Conservation (phyloP, 805 yeast species). For the Ogataea saltuana region DNA sequence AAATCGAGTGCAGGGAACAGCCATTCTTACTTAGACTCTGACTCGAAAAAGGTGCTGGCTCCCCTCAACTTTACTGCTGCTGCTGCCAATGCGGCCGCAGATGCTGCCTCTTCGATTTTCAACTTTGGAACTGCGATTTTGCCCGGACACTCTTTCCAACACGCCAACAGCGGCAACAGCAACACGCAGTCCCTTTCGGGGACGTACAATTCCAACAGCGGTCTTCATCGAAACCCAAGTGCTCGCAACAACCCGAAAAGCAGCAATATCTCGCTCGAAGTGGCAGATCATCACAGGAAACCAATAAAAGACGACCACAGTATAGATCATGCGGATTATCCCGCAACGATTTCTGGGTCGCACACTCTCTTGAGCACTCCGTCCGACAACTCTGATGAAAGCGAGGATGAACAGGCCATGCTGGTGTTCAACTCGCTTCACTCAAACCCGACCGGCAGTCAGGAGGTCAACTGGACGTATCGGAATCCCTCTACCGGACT, state of each 20-base stretch:
- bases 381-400: slow-evolving; percentile 22
- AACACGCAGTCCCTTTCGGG: slow-evolving; percentile 4
- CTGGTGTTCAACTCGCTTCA: slow-evolving; percentile 27
- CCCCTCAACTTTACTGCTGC: slow-evolving; percentile 30
- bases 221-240: slow-evolving; percentile 6
- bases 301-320: slow-evolving; percentile 10
- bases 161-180: slow-evolving; percentile 9
- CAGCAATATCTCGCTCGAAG: not conserved
- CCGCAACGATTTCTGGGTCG: slow-evolving; percentile 12
- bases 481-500: slow-evolving; percentile 20
- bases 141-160: slow-evolving; percentile 16
- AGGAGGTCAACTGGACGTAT: slow-evolving; percentile 33
- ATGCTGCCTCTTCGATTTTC: slow-evolving; percentile 33
- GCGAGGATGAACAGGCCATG: slow-evolving; percentile 34
- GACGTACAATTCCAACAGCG: not conserved
- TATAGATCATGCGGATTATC: slow-evolving; percentile 7
- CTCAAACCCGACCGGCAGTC: slow-evolving; percentile 41
- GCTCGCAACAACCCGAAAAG: not conserved
- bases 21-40: slow-evolving; percentile 6
- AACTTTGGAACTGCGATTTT: slow-evolving; percentile 28
- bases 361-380: slow-evolving; percentile 16
- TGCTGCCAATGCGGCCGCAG: slow-evolving; percentile 32
- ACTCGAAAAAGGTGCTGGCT: slow-evolving; percentile 17
- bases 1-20: not conserved
- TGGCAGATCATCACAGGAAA: not conserved